A percentile compares a stretch with the other conserved stretches of the same genome.
phyloP scores from a whole-genome alignment of 768 basidiomycete genomes.

The Boletus pseudo-olivaceus region DNA sequence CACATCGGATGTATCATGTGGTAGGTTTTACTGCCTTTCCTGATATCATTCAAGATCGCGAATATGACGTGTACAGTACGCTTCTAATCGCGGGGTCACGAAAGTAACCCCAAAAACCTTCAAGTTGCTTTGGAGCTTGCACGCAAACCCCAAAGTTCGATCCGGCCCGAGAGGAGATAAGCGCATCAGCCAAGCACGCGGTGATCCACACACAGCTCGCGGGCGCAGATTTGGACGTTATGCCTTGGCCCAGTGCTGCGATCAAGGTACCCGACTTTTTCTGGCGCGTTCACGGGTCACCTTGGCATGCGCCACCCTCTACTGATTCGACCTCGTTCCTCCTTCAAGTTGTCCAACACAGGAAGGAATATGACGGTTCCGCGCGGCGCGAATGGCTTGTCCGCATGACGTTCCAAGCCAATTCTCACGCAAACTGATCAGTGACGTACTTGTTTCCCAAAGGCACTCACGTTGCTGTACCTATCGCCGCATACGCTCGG shows the following conservation, averaged over 20 bases:
- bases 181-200: not conserved
- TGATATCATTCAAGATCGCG: too few relatives aligned
- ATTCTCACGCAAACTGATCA: constrained; percentile 45
- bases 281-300: not conserved
- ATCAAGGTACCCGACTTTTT: constrained; percentile 26
- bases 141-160: constrained; percentile 51
- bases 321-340: not conserved
- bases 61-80: constrained; percentile 28
- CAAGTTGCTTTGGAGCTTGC: constrained; percentile 43
- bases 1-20: constrained; percentile 12
- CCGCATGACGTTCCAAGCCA: constrained; percentile 51
- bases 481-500: constrained; percentile 53
- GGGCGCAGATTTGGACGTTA: constrained; percentile 42
- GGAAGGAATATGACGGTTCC: constrained; percentile 42
- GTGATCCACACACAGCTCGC: constrained; percentile 1
- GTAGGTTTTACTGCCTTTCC: constrained; percentile 1
- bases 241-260: constrained; percentile 44
- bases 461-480: constrained; percentile 46
- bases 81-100: constrained; percentile 49
- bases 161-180: constrained; percentile 35
- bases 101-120: constrained; percentile 56
- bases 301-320: constrained; percentile 15
- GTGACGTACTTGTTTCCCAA: constrained; percentile 49
- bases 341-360: constrained; percentile 13
- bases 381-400: constrained; percentile 46